Base-by-base conservation (phyloP, 2,329 filamentous ascomycete species). In the Penicillium sclerotiorum region DNA sequence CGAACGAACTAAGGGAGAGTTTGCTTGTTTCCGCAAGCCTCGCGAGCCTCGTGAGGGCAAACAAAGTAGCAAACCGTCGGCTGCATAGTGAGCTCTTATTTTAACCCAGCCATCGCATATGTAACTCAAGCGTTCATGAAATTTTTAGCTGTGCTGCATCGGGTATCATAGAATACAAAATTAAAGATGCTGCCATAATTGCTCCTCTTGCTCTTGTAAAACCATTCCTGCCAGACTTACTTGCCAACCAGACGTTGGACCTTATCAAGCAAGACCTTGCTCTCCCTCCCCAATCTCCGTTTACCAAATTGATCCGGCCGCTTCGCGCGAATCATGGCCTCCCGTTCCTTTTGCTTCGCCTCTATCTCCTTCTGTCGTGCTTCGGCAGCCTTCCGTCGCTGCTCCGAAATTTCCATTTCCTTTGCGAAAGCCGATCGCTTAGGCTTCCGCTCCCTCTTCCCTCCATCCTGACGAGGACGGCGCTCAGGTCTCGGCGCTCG, bases 1-100 rank as follows among this genome's bases (percentile, higher is more conserved):
- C 50, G 90, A 95, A 65, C 83, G 85, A 37, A 93, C 88, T 59
- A 87, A 87, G 73, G 90, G 86, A 56, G 89, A 95, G 70, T 96
- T 96, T 76, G 84, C 86, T n/a, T 92, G 89, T 69, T 93, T 93
- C 68, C 86, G 82, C 69, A 88, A 86, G 70, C 76, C 77, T 17
- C 82, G 82, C 68, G 60, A n/a, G n/a, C n/a, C n/a, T n/a, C n/a
- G n/a, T n/a, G n/a, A n/a, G n/a, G n/a, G n/a, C n/a, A n/a, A n/a
- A n/a, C n/a, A n/a, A n/a, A n/a, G n/a, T n/a, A n/a, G n/a, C n/a
- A n/a, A n/a, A n/a, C n/a, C n/a, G n/a, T n/a, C n/a, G n/a, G n/a
- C n/a, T n/a, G n/a, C n/a, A n/a, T n/a, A n/a, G n/a, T n/a, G n/a
- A n/a, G n/a, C n/a, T n/a, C n/a, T n/a, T n/a, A n/a, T n/a, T n/a